These are phyloP conservation scores for Solanum chiquidenum DNA, from an alignment of 257 asterid genomes.

Conservation along the genomic window DNA sequence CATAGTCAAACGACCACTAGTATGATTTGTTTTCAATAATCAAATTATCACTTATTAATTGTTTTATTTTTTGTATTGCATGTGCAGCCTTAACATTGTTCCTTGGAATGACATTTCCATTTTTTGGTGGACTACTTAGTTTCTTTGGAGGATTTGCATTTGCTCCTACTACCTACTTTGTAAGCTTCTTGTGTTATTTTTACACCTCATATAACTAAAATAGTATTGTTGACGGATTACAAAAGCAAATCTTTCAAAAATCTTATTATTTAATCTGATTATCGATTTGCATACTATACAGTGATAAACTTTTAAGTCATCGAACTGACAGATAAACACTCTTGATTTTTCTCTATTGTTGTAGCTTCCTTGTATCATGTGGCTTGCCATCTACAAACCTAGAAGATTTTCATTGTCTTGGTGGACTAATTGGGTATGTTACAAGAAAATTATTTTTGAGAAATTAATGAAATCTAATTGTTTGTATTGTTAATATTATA, in stretches of 20 bases:
- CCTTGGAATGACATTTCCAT: constrained; percentile 33
- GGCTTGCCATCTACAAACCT: background rate
- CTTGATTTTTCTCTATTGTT: background rate
- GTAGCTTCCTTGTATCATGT: constrained; percentile 11
- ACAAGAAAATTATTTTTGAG: background rate
- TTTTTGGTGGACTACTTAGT: background rate
- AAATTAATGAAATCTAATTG: background rate
- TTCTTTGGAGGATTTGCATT: background rate
- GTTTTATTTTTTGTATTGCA: background rate
- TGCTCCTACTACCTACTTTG: constrained; percentile 16
- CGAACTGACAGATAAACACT: background rate
- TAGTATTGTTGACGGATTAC: background rate
- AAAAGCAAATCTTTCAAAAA: background rate
- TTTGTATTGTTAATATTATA: background rate
- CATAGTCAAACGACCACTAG: background rate
- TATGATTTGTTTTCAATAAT: background rate
- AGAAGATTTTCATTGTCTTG: constrained; percentile 15
- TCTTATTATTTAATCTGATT: background rate
- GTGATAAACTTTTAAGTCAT: background rate
- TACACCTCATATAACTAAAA: background rate
- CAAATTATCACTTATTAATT: background rate
- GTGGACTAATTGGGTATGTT: constrained; percentile 32
- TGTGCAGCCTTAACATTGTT: constrained; percentile 26
- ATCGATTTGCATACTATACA: background rate
- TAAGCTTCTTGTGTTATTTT: background rate